Conservation (phyloP, 805 yeast genomes). For the Wickerhamiella nectarea region DNA sequence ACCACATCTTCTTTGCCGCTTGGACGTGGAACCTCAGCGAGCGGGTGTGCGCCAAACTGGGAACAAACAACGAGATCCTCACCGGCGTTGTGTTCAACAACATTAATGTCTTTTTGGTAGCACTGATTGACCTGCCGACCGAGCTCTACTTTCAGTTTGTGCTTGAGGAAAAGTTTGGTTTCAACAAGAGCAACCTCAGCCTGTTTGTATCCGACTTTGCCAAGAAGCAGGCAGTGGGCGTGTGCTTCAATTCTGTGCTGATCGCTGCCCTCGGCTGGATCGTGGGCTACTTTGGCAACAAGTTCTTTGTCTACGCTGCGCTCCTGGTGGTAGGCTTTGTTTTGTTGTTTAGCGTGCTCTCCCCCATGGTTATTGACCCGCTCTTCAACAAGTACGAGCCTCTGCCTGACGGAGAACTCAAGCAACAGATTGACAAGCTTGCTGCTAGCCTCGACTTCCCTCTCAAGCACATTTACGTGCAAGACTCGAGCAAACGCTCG, state of each 20-base stretch:
- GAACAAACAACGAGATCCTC: conserved; percentile 37
- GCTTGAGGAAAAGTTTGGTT: conserved; percentile 83
- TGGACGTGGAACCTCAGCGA: conserved; percentile 39
- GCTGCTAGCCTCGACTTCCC: conserved; percentile 75
- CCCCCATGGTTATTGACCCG: conserved; percentile 82
- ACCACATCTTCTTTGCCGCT: conserved; percentile 53
- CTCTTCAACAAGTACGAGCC: conserved; percentile 85
- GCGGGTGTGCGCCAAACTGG: conserved; percentile 13
- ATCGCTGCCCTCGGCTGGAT: conserved; percentile 67
- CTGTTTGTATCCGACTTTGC: conserved; percentile 63
- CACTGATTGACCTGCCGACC: conserved; percentile 50
- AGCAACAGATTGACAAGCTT: conserved; percentile 62
- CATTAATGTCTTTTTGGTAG: conserved; percentile 36
- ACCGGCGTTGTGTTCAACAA: conserved; percentile 58
- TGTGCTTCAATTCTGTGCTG: conserved; percentile 57
- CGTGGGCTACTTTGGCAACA: conserved; percentile 64
- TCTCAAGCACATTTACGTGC: conserved; percentile 65
- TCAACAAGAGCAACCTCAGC: conserved; percentile 66
- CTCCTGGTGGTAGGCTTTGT: conserved; percentile 57
- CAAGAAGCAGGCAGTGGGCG: conserved; percentile 42
- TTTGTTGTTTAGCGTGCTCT: conserved; percentile 57
- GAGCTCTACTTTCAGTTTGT: conserved; percentile 70
- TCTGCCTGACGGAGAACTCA: conserved; percentile 78
- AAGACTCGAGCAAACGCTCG: conserved; percentile 95
- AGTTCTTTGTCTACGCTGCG: conserved; percentile 70